Evolutionary conservation across 306 rosid species (phyloP), one percentile per base, ranked within the genome.

Genomic region (Phaseolus lunatus): DNA sequence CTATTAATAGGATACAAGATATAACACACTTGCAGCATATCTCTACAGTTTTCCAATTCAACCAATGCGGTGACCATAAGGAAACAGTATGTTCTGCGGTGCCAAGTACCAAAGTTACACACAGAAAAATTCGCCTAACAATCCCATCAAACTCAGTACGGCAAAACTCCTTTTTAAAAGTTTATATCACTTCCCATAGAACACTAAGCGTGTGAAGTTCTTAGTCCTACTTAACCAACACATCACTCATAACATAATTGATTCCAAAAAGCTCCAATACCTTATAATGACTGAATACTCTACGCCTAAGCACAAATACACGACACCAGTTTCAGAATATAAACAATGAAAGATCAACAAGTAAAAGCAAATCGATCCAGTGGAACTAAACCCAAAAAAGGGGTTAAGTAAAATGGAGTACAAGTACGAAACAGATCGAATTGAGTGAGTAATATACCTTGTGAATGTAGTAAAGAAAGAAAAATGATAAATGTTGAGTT

Each of bases 11-110:
- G 7, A 13, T 10, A 9, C 59, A 53, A 13, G 48, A 33, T 5
- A 27, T 47, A 1, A 13, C 9, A 65, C 31, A 26, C 39, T 64
- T 63, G 26, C 19, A 70, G 68, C 16, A 52, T 22, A 16, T 11
- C 62, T 83, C 64, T 0, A 39, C 2, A 72, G 15, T 29, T 50
- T 76, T 77, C 49, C 67, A 65, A 76, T n/a, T 29, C 52, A 71
- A 31, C 5, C 13, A 45, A 59, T 57, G 29, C 15, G 15, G 3
- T 57, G 1, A 57, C 18, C 64, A 57, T 9, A 23, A 23, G 41
- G 19, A 26, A 44, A 66, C 39, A 56, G 7, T 5, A 56, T 20
- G 45, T 56, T 54, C 47, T 22, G 75, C 72, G 39, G 53, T 20
- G 41, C 18, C 53, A 69, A 73, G 13, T 9, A 52, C 24, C 13